Evolutionary conservation across 305 asterid genomes (phyloP).

Genomic region (Rubia tinctorum): DNA sequence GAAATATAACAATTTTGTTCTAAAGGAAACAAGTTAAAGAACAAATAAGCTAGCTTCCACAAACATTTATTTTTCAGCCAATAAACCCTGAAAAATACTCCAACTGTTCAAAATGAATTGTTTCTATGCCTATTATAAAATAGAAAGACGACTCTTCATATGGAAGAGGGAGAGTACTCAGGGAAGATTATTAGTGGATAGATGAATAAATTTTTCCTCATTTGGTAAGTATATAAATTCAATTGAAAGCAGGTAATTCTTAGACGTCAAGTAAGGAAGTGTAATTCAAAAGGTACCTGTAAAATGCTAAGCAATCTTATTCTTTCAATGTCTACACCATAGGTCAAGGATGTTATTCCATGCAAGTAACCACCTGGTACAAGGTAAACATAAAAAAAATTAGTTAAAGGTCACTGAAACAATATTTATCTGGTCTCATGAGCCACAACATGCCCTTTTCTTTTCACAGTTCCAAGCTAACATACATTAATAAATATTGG

Average conservation of each 20-base stretch:
- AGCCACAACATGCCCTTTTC: neutral
- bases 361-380: conserved; percentile 84
- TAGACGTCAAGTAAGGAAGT: neutral
- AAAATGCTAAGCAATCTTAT: conserved; percentile 73
- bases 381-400: neutral
- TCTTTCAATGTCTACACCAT: conserved; percentile 74
- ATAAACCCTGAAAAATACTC: neutral
- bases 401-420: neutral
- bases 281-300: conserved; percentile 47
- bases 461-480: neutral
- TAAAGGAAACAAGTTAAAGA: neutral
- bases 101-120: too few relatives aligned
- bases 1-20: conserved; percentile 1
- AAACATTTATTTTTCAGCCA: neutral
- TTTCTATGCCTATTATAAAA: too few relatives aligned
- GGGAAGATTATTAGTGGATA: neutral
- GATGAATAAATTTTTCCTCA: neutral
- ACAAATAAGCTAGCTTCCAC: neutral
- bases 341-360: conserved; percentile 72
- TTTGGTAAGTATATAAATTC: too few relatives aligned
- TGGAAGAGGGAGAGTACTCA: too few relatives aligned
- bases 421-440: neutral
- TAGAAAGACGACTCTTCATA: too few relatives aligned
- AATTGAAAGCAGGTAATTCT: too few relatives aligned
- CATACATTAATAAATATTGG: neutral